Evolutionary conservation across 1,139 yeast genomes (phyloP).

Genomic region (Kluyveromyces sp.): DNA sequence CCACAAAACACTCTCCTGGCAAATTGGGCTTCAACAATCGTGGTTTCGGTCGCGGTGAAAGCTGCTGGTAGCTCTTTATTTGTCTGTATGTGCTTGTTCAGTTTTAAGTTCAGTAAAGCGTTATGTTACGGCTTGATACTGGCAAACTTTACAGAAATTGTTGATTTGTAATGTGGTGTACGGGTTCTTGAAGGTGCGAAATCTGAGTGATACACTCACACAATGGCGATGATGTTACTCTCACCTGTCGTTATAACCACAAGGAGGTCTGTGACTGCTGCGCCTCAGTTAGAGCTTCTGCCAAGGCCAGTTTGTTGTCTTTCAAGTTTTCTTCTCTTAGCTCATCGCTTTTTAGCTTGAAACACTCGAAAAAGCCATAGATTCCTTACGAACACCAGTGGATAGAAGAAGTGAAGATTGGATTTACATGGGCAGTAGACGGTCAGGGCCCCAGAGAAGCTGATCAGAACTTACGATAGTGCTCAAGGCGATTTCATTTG

Average conservation of each 20-base stretch:
- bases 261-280: neutral
- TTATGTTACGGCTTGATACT: neutral
- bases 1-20: too few species aligned
- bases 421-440: neutral
- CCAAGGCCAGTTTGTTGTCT: neutral
- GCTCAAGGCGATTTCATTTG: too few species aligned
- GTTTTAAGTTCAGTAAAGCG: too few species aligned
- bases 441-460: neutral
- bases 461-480: neutral
- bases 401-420: neutral
- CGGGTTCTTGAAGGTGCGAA: neutral
- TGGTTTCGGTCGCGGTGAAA: too few species aligned
- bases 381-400: neutral
- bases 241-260: too few species aligned
- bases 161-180: neutral
- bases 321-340: neutral
- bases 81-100: too few species aligned
- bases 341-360: neutral
- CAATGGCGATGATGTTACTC: too few species aligned
- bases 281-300: neutral
- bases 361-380: neutral
- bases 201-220: too few species aligned
- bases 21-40: too few species aligned
- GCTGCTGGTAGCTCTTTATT: too few species aligned
- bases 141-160: neutral